Base-by-base conservation (phyloP, 768 basidiomycete genomes). In the Termitomyces sp. region DNA sequence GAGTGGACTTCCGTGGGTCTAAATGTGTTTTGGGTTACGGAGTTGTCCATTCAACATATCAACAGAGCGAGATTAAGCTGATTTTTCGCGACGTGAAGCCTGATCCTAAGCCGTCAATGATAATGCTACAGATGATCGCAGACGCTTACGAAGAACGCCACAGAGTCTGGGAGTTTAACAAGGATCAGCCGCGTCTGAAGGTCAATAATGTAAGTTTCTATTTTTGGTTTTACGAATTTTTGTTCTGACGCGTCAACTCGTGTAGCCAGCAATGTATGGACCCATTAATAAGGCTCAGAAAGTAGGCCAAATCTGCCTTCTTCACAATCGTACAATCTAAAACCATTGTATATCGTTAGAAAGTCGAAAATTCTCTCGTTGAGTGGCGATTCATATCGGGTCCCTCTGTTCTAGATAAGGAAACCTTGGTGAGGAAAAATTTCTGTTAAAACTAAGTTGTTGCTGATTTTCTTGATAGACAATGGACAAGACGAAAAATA, bases 91-190 rank as follows among this genome's bases (percentile, higher is more conserved):
- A 39, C 31, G 56, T 18, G 16, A n/a, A 56, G 26, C 18, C 13
- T 24, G 53, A 61, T 50, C 62, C 62, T 34, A 16, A 46, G 31
- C 47, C 63, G 5, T 46, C 56, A 6, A 24, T 65, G 47, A 46
- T 59, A 50, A 46, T 63, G 36, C 14, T 61, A 39, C 64, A 65
- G 43, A 63, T 65, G 62, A 39, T 65, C 31, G 64, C 62, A 6
- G 62, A 65, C 46, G 48, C 60, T 7, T 65, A 65, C 26, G 53
- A 58, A 18, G 64, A 65, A 29, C 52, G 60, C 5, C 59, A 60
- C 27, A 9, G 20, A 26, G 51, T 63, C 2, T 65, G 62, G 64
- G 55, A 56, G 6, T 37, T 27, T 10, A 56, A 65, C 41, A 51
- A 58, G 31, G 27, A 57, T 26, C 56, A 44, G 8, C n/a, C 32